Evolutionary conservation across 169 alveolate species (phyloP), one percentile per base, ranked within the genome.

Genomic region (Plasmodium billcollinsi): DNA sequence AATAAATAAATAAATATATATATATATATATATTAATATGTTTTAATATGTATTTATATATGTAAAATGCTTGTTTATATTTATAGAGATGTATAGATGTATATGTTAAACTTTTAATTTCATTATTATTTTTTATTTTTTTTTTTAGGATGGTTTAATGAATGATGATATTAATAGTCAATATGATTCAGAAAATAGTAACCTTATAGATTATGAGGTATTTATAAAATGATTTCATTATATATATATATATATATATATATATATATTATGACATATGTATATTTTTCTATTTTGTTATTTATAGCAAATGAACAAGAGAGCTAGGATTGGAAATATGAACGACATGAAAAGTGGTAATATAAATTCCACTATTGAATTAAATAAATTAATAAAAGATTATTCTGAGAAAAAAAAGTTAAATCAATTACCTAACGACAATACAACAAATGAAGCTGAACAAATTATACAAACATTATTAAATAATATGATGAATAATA

Each of bases 161-260:
- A 67, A 26, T 29, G 73, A 83, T n/a, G 91, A 59, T 8, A 18
- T 26, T 18, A 72, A 20, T 26, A 83, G 45, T 29, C 66, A 39
- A 18, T 39, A 83, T 49, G 91, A 69, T 39, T 9, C 91, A 9
- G 91, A 69, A 52, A 62, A 72, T 21, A 69, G 18, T 20, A 24
- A 45, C 29, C 56, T 59, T 56, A 18, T 78, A 49, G 83, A 69
- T 20, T 50, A 56, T 47, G 91, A 69, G 70, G 91, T 83, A 83
- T 65, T 33, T 74, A n/a, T 14, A n/a, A 54, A 54, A 14, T 20
- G 2, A 14, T 54, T 54, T 7, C 8, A 54, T 50, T 50, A 3
- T 54, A 7, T 54, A 54, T 54, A 54, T n/a, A 54, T 73, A 15
- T 73, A 33, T 12, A 39, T n/a, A 73, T 71, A 21, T 49, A n/a